Evolutionary conservation across 164 flowering plant species (phyloP), one percentile per base, ranked within the genome.

Genomic region (Dillenia turbinata): DNA sequence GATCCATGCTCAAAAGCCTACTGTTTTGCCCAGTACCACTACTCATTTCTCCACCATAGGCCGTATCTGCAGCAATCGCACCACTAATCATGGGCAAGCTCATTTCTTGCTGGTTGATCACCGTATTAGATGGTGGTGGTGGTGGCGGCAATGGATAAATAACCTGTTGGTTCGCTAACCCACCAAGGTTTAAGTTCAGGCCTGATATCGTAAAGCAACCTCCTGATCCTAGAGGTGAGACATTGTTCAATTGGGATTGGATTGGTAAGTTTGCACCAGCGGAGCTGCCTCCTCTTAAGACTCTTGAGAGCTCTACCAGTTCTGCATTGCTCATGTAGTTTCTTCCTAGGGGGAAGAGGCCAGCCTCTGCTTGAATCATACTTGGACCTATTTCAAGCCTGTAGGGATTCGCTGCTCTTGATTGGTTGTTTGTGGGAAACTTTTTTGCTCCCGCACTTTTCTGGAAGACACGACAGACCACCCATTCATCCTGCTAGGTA

Each of bases 401-500:
- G 79, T 80, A 84, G 19, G 84, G 79, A 52, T 76, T 81, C 16
- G 72, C 59, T 44, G 73, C 64, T 62, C 84, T 67, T 15, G 83
- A 26, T 65, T 74, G 82, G 69, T 60, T 68, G 40, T 12, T 71
- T 26, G 85, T 33, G 0, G 89, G 81, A 77, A 79, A 88, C 66
- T 88, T 90, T 70, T 87, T 90, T 19, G 65, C 81, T 0, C 80
- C 86, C 0, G 80, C 76, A 43, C 82, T 93, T 79, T 93, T 93
- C 54, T 87, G 92, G 62, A 93, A 93, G 17, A 93, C 88, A 0
- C 98, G 85, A 74, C 98, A 93, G 15, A 93, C 92, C 63, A 93
- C 97, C 98, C 98, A 93, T 76, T 89, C 98, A 53, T 93, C 98
- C 86, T 93, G 96, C 62, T 66, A 49, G n/a, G 64, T 19, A 22